phyloP scores from a whole-genome alignment of 2,329 filamentous ascomycete species.

The Blumeriella jaapii region DNA sequence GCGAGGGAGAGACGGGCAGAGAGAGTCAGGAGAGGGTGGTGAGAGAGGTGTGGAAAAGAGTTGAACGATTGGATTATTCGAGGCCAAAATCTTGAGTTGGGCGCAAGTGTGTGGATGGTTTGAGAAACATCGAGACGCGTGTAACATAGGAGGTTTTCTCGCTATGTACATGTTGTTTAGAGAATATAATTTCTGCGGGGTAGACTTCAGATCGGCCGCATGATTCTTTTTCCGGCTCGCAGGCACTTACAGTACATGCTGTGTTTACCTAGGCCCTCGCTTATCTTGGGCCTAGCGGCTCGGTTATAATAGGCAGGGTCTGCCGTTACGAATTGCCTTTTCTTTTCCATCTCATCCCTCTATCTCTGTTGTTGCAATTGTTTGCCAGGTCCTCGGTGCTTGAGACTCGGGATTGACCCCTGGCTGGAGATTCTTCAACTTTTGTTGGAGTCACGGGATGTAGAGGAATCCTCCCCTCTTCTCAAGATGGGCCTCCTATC shows the following conservation, averaged over 20 bases:
- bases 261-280: too few species aligned
- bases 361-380: neutral
- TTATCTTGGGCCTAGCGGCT: too few species aligned
- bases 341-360: neutral
- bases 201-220: too few species aligned
- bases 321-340: too few species aligned
- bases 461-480: neutral
- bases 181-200: too few species aligned
- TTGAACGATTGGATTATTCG: conserved; percentile 52
- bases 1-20: conserved; percentile 47
- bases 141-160: too few species aligned
- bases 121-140: too few species aligned
- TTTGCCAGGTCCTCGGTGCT: neutral
- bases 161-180: too few species aligned
- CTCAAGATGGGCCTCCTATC: neutral
- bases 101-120: too few species aligned
- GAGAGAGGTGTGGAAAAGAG: conserved; percentile 61
- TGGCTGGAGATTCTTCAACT: neutral
- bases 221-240: too few species aligned
- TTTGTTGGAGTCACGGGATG: neutral
- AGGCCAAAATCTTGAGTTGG: conserved; percentile 45
- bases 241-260: too few species aligned
- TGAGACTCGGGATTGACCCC: neutral
- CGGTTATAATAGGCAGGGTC: too few species aligned
- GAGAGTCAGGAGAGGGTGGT: conserved; percentile 60